Conservation (phyloP, 2,329 filamentous ascomycete species). For the Ophiosphaerella korrae region DNA sequence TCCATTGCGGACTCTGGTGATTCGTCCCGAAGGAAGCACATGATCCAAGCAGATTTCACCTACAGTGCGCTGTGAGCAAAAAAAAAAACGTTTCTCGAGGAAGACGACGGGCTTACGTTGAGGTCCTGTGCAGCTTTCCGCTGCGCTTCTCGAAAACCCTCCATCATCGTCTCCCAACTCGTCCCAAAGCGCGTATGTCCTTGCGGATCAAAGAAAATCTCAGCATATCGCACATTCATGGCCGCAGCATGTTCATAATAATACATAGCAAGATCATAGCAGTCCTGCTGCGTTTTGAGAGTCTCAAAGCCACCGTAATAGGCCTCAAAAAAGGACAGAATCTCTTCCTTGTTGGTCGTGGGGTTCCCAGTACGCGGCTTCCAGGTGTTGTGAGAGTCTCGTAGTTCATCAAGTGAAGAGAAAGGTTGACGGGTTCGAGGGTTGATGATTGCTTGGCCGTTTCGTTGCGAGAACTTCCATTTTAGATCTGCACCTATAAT, state of each 20-base stretch:
- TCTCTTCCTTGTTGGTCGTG: conserved; percentile 18
- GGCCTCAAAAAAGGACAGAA: conserved; percentile 29
- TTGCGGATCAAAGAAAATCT: conserved; percentile 53
- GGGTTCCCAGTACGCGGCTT: conserved; percentile 5
- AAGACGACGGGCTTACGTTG: neutral
- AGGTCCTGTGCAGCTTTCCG: conserved; percentile 14
- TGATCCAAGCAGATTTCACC: conserved; percentile 42
- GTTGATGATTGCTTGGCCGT: conserved; percentile 21
- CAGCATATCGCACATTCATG: conserved; percentile 50
- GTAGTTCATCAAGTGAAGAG: conserved; percentile 13
- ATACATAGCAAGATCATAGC: conserved; percentile 49
- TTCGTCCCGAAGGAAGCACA: conserved; percentile 53
- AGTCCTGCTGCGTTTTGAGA: conserved; percentile 44
- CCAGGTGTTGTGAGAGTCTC: conserved; percentile 38
- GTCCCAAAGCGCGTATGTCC: conserved; percentile 49
- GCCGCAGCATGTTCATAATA: conserved; percentile 41
- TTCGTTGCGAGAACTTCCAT: conserved; percentile 51
- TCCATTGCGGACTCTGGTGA: conserved; percentile 34
- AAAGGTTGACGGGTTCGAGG: neutral
- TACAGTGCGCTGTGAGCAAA: neutral
- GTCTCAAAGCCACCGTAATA: conserved; percentile 35
- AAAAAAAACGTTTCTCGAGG: neutral
- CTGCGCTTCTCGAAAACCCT: conserved; percentile 37
- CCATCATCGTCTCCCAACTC: conserved; percentile 38
- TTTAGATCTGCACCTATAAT: conserved; percentile 50